Base-by-base conservation (phyloP, 768 basidiomycete species). In the Suillus variegatus region DNA sequence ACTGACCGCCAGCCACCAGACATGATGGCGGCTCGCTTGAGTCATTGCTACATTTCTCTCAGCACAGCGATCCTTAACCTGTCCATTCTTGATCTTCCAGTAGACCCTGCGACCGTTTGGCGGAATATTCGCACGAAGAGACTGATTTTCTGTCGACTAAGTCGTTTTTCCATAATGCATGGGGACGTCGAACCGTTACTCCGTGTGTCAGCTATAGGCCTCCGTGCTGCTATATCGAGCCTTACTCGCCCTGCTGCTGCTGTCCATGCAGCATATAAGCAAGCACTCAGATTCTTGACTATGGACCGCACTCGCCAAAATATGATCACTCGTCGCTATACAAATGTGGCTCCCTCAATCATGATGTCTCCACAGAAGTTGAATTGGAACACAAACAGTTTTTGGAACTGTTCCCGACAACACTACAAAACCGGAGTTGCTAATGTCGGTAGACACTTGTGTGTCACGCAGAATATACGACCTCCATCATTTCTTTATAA, bases 321-420 rank as follows among this genome's bases (percentile, higher is more conserved):
- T n/a, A n/a, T n/a, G n/a, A n/a, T n/a, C n/a, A n/a, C n/a, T n/a
- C n/a, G n/a, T n/a, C n/a, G n/a, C n/a, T n/a, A n/a, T n/a, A n/a
- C n/a, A n/a, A n/a, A n/a, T n/a, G n/a, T n/a, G n/a, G n/a, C n/a
- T n/a, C n/a, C n/a, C n/a, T n/a, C n/a, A n/a, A n/a, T n/a, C n/a
- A n/a, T n/a, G n/a, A n/a, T n/a, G n/a, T n/a, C n/a, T n/a, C n/a
- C n/a, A n/a, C n/a, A n/a, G n/a, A n/a, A n/a, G n/a, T n/a, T n/a
- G n/a, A 85, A 70, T 72, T 85, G 44, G 94, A 97, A 73, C 92
- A 92, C 74, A 82, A 83, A 67, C 97, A 99, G 69, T 94, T 99
- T 71, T 77, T 88, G 52, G 78, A 85, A 6, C 75, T 99, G 36
- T 99, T 99, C 77, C 97, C 97, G 16, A 87, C 87, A 12, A 25